Base-by-base conservation (phyloP, 2,329 filamentous ascomycete species). In the Bimuria novae-zelandiae region DNA sequence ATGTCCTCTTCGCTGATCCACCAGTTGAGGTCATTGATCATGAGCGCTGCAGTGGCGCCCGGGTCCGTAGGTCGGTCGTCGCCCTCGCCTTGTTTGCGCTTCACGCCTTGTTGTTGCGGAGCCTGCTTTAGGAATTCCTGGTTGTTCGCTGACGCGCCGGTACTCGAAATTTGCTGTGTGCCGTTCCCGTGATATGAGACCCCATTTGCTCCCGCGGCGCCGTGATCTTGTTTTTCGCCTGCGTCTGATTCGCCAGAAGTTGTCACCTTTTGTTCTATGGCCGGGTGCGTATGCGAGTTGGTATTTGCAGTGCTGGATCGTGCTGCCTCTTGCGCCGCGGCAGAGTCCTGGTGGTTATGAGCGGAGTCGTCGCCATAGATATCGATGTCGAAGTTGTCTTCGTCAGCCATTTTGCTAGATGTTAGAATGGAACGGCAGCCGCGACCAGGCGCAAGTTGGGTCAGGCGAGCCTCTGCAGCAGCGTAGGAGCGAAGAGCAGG, bases 1-100 rank as follows among this genome's bases (percentile, higher is more conserved):
- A 99, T 85, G 64, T 97, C 92, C 68, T 99, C 94, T 70, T 99
- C 94, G 2, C 69, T 74, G 25, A 87, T 92, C 93, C 93, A 97
- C 94, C 94, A 99, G 73, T 90, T 89, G 8, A 99, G 80, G 44
- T 97, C 94, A 2, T 90, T 92, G 49, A 97, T 84, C 72, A 96
- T 85, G 25, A 97, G 77, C 0, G 92, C 92, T 21, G 86, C 80
- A 4, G 83, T 85, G 2, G 86, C 85, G 56, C 82, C 81, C 1
- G 81, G 80, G 54, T 87, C 85, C 4, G 80, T 70, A 1, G 78
- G 79, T 21, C 82, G 77, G 48, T 85, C 82, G 47, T 79, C 71
- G 36, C 78, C 71, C 17, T 71, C 77, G 17, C 77, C 79, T 54
- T 84, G 82, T 69, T 88, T 87, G 51, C 85, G 82, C 69, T 88